Percentiles rank a stretch among this genome's conserved stretches.
Evolutionary conservation across 306 rosid genomes (phyloP).

Genomic region (Trifolium dubium): DNA sequence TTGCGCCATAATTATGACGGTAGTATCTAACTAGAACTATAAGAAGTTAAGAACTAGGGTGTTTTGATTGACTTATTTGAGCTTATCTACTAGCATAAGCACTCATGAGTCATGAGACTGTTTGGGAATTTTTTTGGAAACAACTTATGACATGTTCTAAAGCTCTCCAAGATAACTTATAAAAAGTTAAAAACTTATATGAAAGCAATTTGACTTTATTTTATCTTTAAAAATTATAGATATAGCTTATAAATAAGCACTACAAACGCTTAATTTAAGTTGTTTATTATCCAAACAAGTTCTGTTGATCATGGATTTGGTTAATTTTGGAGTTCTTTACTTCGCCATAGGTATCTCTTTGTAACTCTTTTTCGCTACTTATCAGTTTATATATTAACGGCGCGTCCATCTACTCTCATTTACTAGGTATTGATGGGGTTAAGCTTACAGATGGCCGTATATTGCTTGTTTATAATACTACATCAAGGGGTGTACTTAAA

Average conservation of each 20-base stretch:
- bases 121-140: not conserved
- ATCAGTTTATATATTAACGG: not conserved
- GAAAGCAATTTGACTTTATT: no score
- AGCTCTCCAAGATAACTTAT: not conserved
- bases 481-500: constrained; percentile 77
- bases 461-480: constrained; percentile 75
- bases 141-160: not conserved
- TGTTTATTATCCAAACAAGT: no score
- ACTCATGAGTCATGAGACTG: no score
- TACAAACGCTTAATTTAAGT: no score
- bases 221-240: no score
- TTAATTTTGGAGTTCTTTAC: constrained; percentile 19
- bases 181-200: no score
- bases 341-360: not conserved
- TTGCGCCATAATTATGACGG: constrained; percentile 24
- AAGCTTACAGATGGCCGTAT: constrained; percentile 81
- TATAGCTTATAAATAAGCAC: no score
- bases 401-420: not conserved
- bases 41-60: not conserved
- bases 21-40: constrained; percentile 28
- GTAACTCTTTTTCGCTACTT: not conserved
- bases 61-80: no score
- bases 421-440: constrained; percentile 84
- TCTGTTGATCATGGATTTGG: constrained; percentile 22
- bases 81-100: no score